These are phyloP conservation scores for Clathrospora elynae DNA, from an alignment of 2,329 filamentous ascomycete genomes.

Conservation along the genomic window DNA sequence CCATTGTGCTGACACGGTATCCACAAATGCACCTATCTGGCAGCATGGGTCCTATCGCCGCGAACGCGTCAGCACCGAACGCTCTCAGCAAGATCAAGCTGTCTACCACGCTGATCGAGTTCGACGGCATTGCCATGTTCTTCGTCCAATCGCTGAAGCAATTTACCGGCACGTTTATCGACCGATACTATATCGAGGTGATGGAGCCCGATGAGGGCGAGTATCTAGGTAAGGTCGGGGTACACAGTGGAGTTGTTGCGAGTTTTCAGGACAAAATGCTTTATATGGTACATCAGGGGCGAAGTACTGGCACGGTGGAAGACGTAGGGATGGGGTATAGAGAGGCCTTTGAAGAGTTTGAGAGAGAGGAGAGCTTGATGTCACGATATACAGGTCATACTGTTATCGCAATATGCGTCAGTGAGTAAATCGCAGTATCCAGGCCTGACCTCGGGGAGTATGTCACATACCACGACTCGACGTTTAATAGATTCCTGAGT, in stretches of 20 bases:
- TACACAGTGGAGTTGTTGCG: constrained; percentile 18
- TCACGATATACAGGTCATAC: too few relatives aligned
- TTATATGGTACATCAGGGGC: constrained; percentile 8
- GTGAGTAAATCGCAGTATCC: too few relatives aligned
- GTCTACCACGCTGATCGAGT: constrained; percentile 24
- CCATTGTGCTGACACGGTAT: neutral
- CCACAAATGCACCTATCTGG: constrained; percentile 23
- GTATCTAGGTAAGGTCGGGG: constrained; percentile 39
- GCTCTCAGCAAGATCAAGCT: constrained; percentile 11
- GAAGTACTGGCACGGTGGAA: too few relatives aligned
- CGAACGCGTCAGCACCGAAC: constrained; percentile 26
- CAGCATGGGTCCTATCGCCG: constrained; percentile 18
- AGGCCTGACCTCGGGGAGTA: too few relatives aligned
- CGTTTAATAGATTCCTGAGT: too few relatives aligned
- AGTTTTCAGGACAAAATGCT: constrained; percentile 20
- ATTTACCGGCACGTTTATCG: constrained; percentile 36
- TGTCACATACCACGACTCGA: too few relatives aligned
- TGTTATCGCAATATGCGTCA: too few relatives aligned
- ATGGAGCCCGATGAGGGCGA: too few relatives aligned
- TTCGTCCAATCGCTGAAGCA: constrained; percentile 33
- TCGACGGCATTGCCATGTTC: constrained; percentile 43
- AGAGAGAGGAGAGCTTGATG: too few relatives aligned
- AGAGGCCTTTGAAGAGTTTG: too few relatives aligned
- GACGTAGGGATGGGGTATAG: neutral
- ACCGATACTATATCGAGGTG: constrained; percentile 39